Conservation (phyloP, 2,329 filamentous ascomycete genomes). For the Pezicula rhizophila region DNA sequence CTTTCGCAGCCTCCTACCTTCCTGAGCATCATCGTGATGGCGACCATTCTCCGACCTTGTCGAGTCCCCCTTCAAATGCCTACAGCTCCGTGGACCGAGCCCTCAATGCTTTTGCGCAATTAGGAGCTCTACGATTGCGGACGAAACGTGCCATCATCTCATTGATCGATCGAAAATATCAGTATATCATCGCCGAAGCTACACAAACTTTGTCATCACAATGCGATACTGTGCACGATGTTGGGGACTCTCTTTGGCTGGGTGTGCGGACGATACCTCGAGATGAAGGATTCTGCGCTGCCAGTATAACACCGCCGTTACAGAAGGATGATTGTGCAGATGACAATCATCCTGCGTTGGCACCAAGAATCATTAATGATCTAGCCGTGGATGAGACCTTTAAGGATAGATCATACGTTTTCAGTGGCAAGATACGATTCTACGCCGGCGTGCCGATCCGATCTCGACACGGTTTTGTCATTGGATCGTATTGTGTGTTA, state of each 20-base stretch:
- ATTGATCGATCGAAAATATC: conserved; percentile 15
- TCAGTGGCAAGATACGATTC: conserved; percentile 7
- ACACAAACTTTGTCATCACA: conserved; percentile 14
- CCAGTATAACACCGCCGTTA: background rate
- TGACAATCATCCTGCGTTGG: background rate
- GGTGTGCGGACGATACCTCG: conserved; percentile 12
- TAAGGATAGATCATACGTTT: background rate
- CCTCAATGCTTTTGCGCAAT: conserved; percentile 34
- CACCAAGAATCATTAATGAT: background rate
- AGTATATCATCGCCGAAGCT: conserved; percentile 21
- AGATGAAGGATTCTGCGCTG: conserved; percentile 2
- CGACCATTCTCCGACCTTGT: background rate
- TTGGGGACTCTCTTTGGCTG: conserved; percentile 14
- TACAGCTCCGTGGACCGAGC: background rate
- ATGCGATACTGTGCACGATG: background rate
- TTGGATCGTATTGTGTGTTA: conserved; percentile 55
- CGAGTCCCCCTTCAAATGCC: background rate
- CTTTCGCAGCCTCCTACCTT: too few relatives aligned
- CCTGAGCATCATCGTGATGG: too few relatives aligned
- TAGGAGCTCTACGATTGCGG: conserved; percentile 39
- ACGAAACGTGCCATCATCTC: conserved; percentile 41
- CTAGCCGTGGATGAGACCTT: background rate
- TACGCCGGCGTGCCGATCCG: conserved; percentile 17
- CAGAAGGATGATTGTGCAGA: background rate
- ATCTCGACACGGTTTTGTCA: conserved; percentile 29